Conservation (phyloP, 768 basidiomycete genomes). For the Tylopilus sp. region DNA sequence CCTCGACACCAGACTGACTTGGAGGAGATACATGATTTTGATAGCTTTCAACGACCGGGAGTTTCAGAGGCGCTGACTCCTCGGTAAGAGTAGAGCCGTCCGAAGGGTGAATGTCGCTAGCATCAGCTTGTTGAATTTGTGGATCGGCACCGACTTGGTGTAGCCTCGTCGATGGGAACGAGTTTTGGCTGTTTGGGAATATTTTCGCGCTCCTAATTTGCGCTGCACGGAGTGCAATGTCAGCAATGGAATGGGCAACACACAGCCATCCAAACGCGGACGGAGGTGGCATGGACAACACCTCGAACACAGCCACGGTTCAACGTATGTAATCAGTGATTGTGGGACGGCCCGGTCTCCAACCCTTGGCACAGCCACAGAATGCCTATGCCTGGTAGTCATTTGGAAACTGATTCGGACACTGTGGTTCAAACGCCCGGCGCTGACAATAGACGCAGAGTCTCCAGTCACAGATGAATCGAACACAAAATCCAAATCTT, state of each 20-base stretch:
- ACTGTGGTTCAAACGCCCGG: background rate
- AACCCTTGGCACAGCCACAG: constrained; percentile 24
- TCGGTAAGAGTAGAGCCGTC: background rate
- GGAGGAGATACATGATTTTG: background rate
- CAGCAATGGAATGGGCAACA: constrained; percentile 55
- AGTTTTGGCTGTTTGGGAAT: too few species aligned
- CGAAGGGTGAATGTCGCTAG: background rate
- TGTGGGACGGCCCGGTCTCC: too few species aligned
- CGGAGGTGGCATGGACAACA: constrained; percentile 57
- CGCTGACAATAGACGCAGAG: background rate
- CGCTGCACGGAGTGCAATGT: constrained; percentile 62
- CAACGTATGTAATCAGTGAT: too few species aligned
- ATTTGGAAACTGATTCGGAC: constrained; percentile 13
- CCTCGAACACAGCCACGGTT: constrained; percentile 14
- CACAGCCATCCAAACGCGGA: constrained; percentile 71
- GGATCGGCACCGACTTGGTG: background rate
- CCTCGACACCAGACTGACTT: background rate
- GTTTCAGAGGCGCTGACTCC: background rate
- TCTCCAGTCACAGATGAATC: constrained; percentile 15
- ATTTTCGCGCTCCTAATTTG: constrained; percentile 49
- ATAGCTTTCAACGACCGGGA: too few species aligned
- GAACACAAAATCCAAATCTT: constrained; percentile 28
- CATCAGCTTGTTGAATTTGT: background rate
- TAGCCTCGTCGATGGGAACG: too few species aligned
- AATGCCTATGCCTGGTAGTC: background rate